phyloP scores from a whole-genome alignment of 2,329 filamentous ascomycete species.

The Lecanoromycetidae sp. region DNA sequence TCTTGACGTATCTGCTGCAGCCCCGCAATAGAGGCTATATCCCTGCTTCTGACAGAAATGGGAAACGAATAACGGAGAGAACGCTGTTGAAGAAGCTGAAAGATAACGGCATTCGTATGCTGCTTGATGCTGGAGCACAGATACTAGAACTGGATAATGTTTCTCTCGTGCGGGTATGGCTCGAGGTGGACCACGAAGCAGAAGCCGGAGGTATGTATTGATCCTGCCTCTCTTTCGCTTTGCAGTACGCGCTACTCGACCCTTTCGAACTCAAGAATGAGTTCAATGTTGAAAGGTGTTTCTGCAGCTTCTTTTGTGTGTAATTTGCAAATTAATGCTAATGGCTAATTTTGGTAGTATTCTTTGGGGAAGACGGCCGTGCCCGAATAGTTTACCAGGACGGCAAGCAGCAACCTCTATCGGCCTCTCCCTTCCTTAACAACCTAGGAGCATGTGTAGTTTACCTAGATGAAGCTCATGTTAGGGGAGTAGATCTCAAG shows the following conservation, averaged over 20 bases:
- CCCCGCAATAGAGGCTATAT: conserved; percentile 34
- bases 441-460: conserved; percentile 50
- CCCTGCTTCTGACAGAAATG: conserved; percentile 17
- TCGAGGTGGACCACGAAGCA: conserved; percentile 32
- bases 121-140: conserved; percentile 60
- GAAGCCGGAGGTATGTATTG: no score
- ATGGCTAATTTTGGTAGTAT: no score
- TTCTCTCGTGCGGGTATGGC: conserved; percentile 43
- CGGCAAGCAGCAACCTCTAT: conserved; percentile 29
- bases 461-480: conserved; percentile 58
- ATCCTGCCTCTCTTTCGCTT: no score
- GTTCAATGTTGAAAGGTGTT: no score
- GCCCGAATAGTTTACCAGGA: conserved; percentile 24
- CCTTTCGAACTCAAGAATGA: no score
- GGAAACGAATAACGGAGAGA: conserved; percentile 26
- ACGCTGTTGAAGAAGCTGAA: conserved; percentile 37
- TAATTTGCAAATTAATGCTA: no score
- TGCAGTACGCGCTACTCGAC: no score
- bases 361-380: conserved; percentile 34
- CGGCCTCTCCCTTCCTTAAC: conserved; percentile 46
- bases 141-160: conserved; percentile 52
- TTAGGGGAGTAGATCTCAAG: conserved; percentile 48
- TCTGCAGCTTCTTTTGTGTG: no score
- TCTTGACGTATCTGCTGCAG: conserved; percentile 47
- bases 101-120: conserved; percentile 38